Percentiles rank a stretch among this genome's conserved stretches.
Evolutionary conservation across 1,284 basidiomycete species (phyloP).

Genomic region (Albatrellus sp.): DNA sequence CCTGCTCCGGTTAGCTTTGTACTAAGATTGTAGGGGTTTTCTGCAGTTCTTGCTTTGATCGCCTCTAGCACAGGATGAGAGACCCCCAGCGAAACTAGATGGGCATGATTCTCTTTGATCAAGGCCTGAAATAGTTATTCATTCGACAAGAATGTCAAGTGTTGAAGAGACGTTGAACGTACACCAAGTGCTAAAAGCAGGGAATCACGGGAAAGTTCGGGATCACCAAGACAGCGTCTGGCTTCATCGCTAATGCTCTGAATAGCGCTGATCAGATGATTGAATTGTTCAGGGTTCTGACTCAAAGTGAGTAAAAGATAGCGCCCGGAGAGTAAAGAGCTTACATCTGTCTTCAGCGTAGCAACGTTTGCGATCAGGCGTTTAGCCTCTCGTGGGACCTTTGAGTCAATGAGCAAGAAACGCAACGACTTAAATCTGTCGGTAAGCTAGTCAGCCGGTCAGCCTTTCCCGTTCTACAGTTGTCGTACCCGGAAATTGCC

Average conservation of each 20-base stretch:
- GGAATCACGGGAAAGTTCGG: slow-evolving; percentile 50
- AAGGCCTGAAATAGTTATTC: slow-evolving; percentile 35
- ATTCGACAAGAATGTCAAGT: slow-evolving; percentile 4
- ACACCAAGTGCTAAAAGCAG: slow-evolving; percentile 53
- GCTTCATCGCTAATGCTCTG: slow-evolving; percentile 79
- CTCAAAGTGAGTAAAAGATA: slow-evolving; percentile 8
- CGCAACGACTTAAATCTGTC: slow-evolving; percentile 52
- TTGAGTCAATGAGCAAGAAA: slow-evolving; percentile 90
- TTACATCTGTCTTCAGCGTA: slow-evolving; percentile 54
- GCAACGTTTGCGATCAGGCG: slow-evolving; percentile 84
- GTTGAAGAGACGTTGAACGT: slow-evolving; percentile 17
- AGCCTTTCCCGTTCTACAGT: slow-evolving; percentile 7
- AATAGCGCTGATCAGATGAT: slow-evolving; percentile 63
- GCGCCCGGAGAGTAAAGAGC: slow-evolving; percentile 13
- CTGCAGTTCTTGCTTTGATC: slow-evolving; percentile 62
- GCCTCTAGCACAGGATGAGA: slow-evolving; percentile 83
- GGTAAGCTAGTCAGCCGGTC: neutral
- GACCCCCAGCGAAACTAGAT: slow-evolving; percentile 85
- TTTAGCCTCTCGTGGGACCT: slow-evolving; percentile 89
- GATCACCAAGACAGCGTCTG: slow-evolving; percentile 59
- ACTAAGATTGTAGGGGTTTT: slow-evolving; percentile 56
- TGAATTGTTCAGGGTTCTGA: slow-evolving; percentile 72
- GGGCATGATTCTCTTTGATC: slow-evolving; percentile 82
- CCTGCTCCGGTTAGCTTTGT: slow-evolving; percentile 99
- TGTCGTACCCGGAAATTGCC: slow-evolving; percentile 67